Evolutionary conservation across 176 grass and related monocot species (phyloP).

Genomic region (Juncus inflexus): DNA sequence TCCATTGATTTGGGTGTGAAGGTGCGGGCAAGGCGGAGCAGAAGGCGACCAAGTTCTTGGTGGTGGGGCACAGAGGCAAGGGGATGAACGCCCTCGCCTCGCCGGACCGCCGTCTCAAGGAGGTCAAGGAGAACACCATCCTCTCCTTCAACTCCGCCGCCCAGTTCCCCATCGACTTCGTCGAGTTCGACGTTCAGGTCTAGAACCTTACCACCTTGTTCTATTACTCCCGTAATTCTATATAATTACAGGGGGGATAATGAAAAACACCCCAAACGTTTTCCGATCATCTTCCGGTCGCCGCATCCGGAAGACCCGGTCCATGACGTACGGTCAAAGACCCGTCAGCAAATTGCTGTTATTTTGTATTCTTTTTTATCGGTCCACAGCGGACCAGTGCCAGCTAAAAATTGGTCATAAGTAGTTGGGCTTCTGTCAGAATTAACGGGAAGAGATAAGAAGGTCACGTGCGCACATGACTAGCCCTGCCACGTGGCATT

Average conservation of each 20-base stretch:
- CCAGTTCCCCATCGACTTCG: constrained; percentile 68
- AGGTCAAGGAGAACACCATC: constrained; percentile 87
- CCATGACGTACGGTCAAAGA: too few species aligned
- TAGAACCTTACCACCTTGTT: background rate
- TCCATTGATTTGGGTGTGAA: background rate
- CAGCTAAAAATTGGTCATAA: too few species aligned
- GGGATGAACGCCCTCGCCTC: constrained; percentile 92
- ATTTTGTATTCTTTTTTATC: too few species aligned
- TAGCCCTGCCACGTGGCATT: too few species aligned
- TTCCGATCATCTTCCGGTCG: background rate
- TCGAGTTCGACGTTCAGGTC: constrained; percentile 98
- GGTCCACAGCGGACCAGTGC: too few species aligned
- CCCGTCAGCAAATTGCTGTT: too few species aligned
- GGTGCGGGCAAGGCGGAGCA: constrained; percentile 1
- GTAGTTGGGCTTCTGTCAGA: too few species aligned
- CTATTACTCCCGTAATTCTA: background rate
- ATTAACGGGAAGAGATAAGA: too few species aligned
- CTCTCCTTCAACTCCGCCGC: constrained; percentile 82
- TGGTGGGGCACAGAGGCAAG: constrained; percentile 90
- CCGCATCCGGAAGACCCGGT: background rate
- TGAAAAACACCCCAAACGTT: background rate
- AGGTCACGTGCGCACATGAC: too few species aligned
- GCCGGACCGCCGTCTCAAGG: constrained; percentile 53
- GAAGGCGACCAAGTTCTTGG: constrained; percentile 34
- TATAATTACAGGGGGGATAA: background rate